Percentiles rank a stretch among this genome's conserved stretches.
Evolutionary conservation across 371 early-diverging fungal species (phyloP).

Genomic region (Mortierella sp.): DNA sequence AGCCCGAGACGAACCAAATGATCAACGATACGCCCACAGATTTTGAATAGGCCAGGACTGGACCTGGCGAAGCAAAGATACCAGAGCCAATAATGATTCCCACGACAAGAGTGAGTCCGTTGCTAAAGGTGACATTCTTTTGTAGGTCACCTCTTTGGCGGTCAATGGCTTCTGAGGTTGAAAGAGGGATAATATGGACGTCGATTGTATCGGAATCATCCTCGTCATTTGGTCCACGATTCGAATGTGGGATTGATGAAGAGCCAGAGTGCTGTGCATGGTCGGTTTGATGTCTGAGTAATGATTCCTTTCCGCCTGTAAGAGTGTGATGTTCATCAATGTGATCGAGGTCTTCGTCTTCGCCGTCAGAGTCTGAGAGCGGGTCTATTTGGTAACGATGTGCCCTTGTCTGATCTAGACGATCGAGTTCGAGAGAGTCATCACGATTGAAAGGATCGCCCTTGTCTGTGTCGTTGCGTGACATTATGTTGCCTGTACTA

Average conservation of each 20-base stretch:
- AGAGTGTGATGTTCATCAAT: conserved; percentile 35
- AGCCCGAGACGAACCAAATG: conserved; percentile 83
- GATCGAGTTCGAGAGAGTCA: conserved; percentile 51
- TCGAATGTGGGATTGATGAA: background rate
- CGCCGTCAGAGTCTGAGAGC: conserved; percentile 51
- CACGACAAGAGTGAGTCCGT: conserved; percentile 80
- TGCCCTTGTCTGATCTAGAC: conserved; percentile 23
- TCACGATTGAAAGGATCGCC: conserved; percentile 40
- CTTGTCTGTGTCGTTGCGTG: conserved; percentile 27
- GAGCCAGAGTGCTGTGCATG: background rate
- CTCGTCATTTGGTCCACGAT: conserved; percentile 12
- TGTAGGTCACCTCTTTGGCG: conserved; percentile 69
- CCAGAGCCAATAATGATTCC: conserved; percentile 91
- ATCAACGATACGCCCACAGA: conserved; percentile 83
- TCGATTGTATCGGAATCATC: conserved; percentile 50
- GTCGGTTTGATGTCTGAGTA: conserved; percentile 28
- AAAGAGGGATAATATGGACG: conserved; percentile 58
- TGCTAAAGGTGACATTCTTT: conserved; percentile 76
- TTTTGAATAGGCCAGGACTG: conserved; percentile 83
- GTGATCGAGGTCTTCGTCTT: conserved; percentile 42
- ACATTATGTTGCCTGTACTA: conserved; percentile 8
- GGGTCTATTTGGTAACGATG: conserved; percentile 55
- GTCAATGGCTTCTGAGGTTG: conserved; percentile 70
- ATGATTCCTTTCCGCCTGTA: conserved; percentile 39
- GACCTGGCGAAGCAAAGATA: conserved; percentile 88